Evolutionary conservation across 2,329 filamentous ascomycete species (phyloP).

Genomic region (Fusarium falciforme): DNA sequence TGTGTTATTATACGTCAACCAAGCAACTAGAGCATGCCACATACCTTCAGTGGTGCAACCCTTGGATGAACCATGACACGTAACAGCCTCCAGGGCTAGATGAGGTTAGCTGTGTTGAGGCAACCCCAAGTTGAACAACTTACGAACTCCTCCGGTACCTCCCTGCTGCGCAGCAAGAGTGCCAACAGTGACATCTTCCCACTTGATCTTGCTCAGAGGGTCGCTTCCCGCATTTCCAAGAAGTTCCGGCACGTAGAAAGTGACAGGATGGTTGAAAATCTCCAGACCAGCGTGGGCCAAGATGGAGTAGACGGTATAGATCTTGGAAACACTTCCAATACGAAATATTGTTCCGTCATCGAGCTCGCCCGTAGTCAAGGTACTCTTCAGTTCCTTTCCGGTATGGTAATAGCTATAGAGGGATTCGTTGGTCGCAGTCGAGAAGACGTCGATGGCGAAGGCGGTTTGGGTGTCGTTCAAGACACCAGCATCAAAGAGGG

Average conservation of each 20-base stretch:
- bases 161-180: constrained; percentile 36
- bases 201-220: constrained; percentile 13
- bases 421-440: constrained; percentile 29
- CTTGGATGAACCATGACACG: not conserved
- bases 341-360: constrained; percentile 40
- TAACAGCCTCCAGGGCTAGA: not conserved
- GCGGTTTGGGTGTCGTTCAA: not conserved
- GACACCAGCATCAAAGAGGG: not conserved
- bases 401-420: constrained; percentile 28
- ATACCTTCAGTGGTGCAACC: not conserved
- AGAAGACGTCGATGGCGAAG: constrained; percentile 33
- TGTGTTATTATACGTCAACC: not conserved
- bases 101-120: not conserved
- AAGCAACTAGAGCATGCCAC: not conserved
- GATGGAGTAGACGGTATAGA: constrained; percentile 44
- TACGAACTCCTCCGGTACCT: constrained; percentile 23
- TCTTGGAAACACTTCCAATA: constrained; percentile 45
- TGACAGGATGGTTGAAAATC: constrained; percentile 42
- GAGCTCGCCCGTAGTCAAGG: constrained; percentile 19
- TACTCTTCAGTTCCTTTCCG: constrained; percentile 3
- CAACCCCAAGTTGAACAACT: not conserved
- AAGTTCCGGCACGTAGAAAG: constrained; percentile 43
- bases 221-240: constrained; percentile 6
- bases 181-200: constrained; percentile 38
- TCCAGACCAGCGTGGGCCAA: constrained; percentile 34